A percentile compares a stretch with the other conserved stretches of the same genome.
Evolutionary conservation across 1,284 basidiomycete species (phyloP).

Genomic region (Jaminaea rosea): DNA sequence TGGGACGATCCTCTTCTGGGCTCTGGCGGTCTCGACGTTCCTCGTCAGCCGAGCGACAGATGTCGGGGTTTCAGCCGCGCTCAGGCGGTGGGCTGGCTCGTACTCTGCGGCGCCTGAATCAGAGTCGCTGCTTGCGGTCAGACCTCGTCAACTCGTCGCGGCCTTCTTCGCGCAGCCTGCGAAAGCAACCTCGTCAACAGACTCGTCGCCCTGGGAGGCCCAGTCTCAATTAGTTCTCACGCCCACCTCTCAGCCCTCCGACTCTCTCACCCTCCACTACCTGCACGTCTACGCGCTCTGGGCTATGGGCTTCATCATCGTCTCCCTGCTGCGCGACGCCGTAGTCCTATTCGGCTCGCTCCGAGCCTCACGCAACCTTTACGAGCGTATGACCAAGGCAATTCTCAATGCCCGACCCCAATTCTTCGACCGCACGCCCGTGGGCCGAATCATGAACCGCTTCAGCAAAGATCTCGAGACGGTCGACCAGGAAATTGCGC

Average conservation of each 20-base stretch:
- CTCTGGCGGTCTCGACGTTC: slow-evolving; percentile 26
- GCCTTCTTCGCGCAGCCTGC: background rate
- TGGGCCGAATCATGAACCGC: slow-evolving; percentile 45
- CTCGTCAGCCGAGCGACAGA: slow-evolving; percentile 27
- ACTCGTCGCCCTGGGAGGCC: no score
- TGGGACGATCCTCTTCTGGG: slow-evolving; percentile 28
- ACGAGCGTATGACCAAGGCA: slow-evolving; percentile 60
- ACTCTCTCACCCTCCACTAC: slow-evolving; percentile 29
- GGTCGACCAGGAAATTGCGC: slow-evolving; percentile 43
- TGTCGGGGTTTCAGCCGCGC: slow-evolving; percentile 37
- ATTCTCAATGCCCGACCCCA: slow-evolving; percentile 66
- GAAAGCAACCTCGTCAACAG: no score
- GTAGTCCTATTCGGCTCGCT: slow-evolving; percentile 33
- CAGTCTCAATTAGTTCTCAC: no score
- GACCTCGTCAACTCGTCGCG: background rate
- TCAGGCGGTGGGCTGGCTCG: slow-evolving; percentile 40
- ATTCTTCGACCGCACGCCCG: slow-evolving; percentile 44
- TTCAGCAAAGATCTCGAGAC: slow-evolving; percentile 45
- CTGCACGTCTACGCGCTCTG: slow-evolving; percentile 33
- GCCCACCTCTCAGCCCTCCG: background rate
- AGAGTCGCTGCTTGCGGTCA: background rate
- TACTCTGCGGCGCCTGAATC: slow-evolving; percentile 5
- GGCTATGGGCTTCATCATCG: slow-evolving; percentile 25
- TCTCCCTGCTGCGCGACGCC: slow-evolving; percentile 31
- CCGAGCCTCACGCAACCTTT: slow-evolving; percentile 31